Conservation (phyloP, 2,329 filamentous ascomycete species). For the Ceratocystiopsis minuta region DNA sequence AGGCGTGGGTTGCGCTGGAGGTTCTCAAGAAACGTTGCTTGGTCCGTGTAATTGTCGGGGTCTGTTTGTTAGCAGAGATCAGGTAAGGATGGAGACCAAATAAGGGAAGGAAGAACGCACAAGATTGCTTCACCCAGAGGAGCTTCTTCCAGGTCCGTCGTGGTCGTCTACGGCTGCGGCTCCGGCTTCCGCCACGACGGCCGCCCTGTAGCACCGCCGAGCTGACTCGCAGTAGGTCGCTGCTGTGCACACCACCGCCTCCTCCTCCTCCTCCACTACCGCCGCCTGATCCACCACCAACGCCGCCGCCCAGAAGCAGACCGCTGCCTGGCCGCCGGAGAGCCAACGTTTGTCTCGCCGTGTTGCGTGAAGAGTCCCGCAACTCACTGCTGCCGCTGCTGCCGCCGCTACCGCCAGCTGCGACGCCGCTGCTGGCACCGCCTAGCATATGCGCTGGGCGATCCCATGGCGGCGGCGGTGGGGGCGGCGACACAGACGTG, state of each 20-base stretch:
- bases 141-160: constrained; percentile 83
- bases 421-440: constrained; percentile 4
- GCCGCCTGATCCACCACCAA: constrained; percentile 16
- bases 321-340: constrained; percentile 4
- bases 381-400: background rate
- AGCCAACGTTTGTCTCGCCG: background rate
- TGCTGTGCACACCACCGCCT: constrained; percentile 10
- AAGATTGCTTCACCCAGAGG: constrained; percentile 93
- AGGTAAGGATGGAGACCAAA: constrained; percentile 1
- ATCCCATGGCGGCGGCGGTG: constrained; percentile 28
- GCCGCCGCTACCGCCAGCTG: background rate
- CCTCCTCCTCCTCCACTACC: background rate
- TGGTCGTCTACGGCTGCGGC: constrained; percentile 43
- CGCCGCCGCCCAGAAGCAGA: constrained; percentile 1
- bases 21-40: constrained; percentile 88
- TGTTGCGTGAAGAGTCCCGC: constrained; percentile 2
- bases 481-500: constrained; percentile 26
- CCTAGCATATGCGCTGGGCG: constrained; percentile 11
- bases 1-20: constrained; percentile 86
- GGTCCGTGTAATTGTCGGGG: constrained; percentile 98
- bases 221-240: constrained; percentile 6
- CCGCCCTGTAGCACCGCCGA: constrained; percentile 10
- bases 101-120: constrained; percentile 29
- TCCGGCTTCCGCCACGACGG: constrained; percentile 36
- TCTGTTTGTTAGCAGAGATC: constrained; percentile 29